phyloP scores from a whole-genome alignment of 768 basidiomycete species.

The Heimioporus sp. region DNA sequence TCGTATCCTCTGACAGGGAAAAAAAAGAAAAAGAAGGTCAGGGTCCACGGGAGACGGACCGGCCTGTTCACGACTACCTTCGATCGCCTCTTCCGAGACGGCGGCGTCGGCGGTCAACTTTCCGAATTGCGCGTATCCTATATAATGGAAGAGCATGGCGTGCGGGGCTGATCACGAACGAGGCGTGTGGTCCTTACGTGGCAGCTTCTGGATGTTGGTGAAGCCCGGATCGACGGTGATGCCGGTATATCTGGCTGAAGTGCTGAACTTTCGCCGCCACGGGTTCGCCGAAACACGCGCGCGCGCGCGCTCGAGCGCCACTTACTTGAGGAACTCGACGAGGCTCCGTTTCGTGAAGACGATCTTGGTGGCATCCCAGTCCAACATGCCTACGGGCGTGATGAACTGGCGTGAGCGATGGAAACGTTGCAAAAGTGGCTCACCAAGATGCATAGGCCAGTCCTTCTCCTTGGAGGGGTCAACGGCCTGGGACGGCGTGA shows the following conservation, averaged over 20 bases:
- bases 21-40: no score
- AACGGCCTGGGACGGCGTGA: slow-evolving; percentile 52
- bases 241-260: slow-evolving; percentile 57
- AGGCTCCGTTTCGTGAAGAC: slow-evolving; percentile 78
- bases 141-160: neutral
- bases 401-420: neutral
- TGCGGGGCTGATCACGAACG: neutral
- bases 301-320: neutral
- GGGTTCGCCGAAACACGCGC: neutral
- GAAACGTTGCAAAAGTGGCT: slow-evolving; percentile 8
- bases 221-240: slow-evolving; percentile 78
- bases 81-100: slow-evolving; percentile 22
- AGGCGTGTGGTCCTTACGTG: slow-evolving; percentile 43
- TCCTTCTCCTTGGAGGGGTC: slow-evolving; percentile 69
- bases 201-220: slow-evolving; percentile 69
- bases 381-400: slow-evolving; percentile 58
- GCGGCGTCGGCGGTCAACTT: slow-evolving; percentile 33
- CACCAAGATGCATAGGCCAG: slow-evolving; percentile 69
- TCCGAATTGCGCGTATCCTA: slow-evolving; percentile 76
- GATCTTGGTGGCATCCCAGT: slow-evolving; percentile 76
- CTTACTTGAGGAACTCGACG: slow-evolving; percentile 76
- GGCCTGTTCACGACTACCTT: slow-evolving; percentile 8
- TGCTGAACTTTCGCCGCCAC: slow-evolving; percentile 23
- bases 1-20: no score
- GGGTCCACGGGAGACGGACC: neutral